These are phyloP conservation scores for Saturnispora halmiae DNA, from an alignment of 805 yeast species.

Conservation along the genomic window DNA sequence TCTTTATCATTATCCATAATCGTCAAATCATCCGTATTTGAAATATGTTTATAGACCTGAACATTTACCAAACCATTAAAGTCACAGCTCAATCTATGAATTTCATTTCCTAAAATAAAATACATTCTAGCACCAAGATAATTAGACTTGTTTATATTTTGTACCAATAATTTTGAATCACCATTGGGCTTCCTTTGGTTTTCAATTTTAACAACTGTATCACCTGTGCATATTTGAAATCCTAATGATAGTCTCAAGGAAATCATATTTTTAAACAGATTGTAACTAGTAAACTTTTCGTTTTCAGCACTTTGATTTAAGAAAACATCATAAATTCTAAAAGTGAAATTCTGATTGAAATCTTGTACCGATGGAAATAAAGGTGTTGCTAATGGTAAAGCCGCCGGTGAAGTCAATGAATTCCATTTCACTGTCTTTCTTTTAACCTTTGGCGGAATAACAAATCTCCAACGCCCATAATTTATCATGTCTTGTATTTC, in stretches of 20 bases:
- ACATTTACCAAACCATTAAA: constrained; percentile 67
- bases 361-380: constrained; percentile 66
- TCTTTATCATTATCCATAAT: constrained; percentile 20
- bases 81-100: constrained; percentile 74
- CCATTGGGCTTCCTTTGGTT: constrained; percentile 47
- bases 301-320: constrained; percentile 50
- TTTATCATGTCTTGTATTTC: constrained; percentile 47
- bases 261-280: constrained; percentile 78
- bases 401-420: constrained; percentile 87
- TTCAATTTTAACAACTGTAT: constrained; percentile 58
- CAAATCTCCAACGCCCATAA: constrained; percentile 88
- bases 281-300: constrained; percentile 43
- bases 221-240: constrained; percentile 81
- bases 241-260: constrained; percentile 76
- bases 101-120: constrained; percentile 69
- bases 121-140: constrained; percentile 58
- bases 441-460: constrained; percentile 64
- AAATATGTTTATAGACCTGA: constrained; percentile 49
- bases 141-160: constrained; percentile 41
- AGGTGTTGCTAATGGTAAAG: constrained; percentile 74
- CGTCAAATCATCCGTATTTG: constrained; percentile 14
- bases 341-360: constrained; percentile 62
- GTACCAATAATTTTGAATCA: constrained; percentile 41
- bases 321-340: constrained; percentile 75
- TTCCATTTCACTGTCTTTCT: constrained; percentile 80